Evolutionary conservation across 129 eudicot genomes (phyloP), one percentile per base, ranked within the genome.

Genomic region (Lactuca sativa): DNA sequence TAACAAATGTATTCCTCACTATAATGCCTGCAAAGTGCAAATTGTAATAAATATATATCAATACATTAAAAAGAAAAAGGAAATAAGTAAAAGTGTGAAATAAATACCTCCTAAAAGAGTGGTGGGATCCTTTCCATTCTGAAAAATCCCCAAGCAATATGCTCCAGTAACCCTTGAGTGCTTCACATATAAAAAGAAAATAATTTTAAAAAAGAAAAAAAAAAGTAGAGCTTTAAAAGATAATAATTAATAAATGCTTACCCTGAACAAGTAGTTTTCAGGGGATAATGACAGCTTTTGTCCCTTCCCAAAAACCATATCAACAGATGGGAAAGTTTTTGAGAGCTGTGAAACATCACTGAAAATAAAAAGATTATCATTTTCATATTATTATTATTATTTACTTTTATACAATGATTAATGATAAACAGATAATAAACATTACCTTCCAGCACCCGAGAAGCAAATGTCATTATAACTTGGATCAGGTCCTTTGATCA

Each of bases 381-480:
- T 66, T 13, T 54, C 49, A 17, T 59, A 62, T 13, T 54, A 17
- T 59, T 69, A 16, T 66, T 59, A 67, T n/a, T 64, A 54, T 18
- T 54, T 7, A 56, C 43, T 61, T 55, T 55, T 38, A 9, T 40
- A 62, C 5, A 65, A 11, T 9, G 43, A 25, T 0, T 31, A 59
- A 49, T 64, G 32, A 48, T 68, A 36, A 17, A 57, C 6, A 59
- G 70, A 4, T 31, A 65, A 32, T 21, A 56, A 16, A 78, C 36
- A 76, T 66, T 85, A 95, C 99, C 95, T 85, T 83, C 89, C 93
- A 69, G 97, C 96, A 72, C 97, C 99, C 57, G 99, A 76, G 81
- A 90, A 95, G 75, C 99, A 95, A 72, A 95, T 85, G 74, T 95
- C 99, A 74, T 87, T 84, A 81, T 87, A 95, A 79, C 83, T 90